Base-by-base conservation (phyloP, 495 filamentous ascomycete genomes). In the Podospora pseudoanserina region DNA sequence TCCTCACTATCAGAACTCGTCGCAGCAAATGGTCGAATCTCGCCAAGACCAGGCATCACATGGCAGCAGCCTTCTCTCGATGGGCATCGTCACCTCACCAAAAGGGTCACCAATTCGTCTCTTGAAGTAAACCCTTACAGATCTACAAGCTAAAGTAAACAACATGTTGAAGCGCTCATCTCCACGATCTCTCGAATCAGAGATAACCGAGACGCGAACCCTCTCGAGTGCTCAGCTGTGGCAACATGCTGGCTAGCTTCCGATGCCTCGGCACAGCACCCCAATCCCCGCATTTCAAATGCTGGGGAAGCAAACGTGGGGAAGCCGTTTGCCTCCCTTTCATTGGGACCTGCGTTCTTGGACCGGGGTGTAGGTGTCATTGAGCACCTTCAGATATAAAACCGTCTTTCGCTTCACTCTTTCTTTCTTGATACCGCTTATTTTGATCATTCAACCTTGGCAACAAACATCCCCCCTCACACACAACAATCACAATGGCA, bases 401-500 rank as follows among this genome's bases (percentile, higher is more conserved):
- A 58, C 55, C 55, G 23, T 20, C 39, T 58, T 58, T 58, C 55
- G 23, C 55, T 9, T 58, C 18, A 5, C n/a, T 58, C 55, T 58
- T 26, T 58, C 7, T 58, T 57, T 58, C 16, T 9, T 20, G 54
- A 56, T 56, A 56, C 54, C 54, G 4, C 1, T 56, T 6, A 3
- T 58, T 26, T 58, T 26, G 4, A 15, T 20, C 55, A 19, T 26
- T 5, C 23, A 58, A 20, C 13, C 55, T 26, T 23, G 23, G 23
- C 23, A 23, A 23, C 23, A 23, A 23, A 23, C 54, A 18, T 56
- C 54, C 6, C 4, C 4, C 55, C 55, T 58, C 30, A 32, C 39
- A 49, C n/a, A 58, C 55, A 58, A 23, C n/a, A 7, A 11, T 4
- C 55, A 20, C 55, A 28, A 84, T 84, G 82, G 78, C 80, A 30